Percentiles rank a stretch among this genome's conserved stretches.
phyloP scores from a whole-genome alignment of 75 land plant species.

The Pinus taeda region DNA sequence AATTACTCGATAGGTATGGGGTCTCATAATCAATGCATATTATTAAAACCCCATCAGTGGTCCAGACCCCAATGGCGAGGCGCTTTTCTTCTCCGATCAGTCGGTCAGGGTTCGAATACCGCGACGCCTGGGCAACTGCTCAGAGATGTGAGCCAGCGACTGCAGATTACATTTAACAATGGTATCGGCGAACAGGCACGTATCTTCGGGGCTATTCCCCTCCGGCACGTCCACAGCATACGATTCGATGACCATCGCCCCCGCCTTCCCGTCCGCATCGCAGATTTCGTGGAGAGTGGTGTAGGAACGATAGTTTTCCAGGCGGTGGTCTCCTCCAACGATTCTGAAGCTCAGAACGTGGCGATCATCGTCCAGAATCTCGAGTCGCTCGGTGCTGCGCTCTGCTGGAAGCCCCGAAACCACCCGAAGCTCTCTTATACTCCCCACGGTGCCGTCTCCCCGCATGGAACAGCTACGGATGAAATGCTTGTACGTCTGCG shows the following conservation, averaged over 20 bases:
- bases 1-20: too few relatives aligned
- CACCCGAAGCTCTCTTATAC: conserved; percentile 54
- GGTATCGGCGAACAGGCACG: conserved; percentile 27
- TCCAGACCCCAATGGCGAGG: too few relatives aligned
- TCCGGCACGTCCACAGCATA: conserved; percentile 22
- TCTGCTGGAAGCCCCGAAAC: conserved; percentile 75
- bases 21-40: too few relatives aligned
- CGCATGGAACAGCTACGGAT: conserved; percentile 43
- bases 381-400: conserved; percentile 64
- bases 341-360: conserved; percentile 68
- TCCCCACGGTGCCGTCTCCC: conserved; percentile 53
- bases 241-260: conserved; percentile 21
- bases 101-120: not conserved
- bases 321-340: conserved; percentile 70
- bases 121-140: conserved; percentile 1
- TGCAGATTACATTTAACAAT: conserved; percentile 29
- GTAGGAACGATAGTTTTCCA: conserved; percentile 56
- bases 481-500: conserved; percentile 76
- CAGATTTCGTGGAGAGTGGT: conserved; percentile 39
- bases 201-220: conserved; percentile 32
- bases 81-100: not conserved
- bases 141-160: conserved; percentile 19
- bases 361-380: conserved; percentile 67
- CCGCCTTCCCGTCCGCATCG: not conserved
- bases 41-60: too few relatives aligned